These are phyloP conservation scores for Apiospora arundinis DNA, from an alignment of 2,329 filamentous ascomycete species.

Conservation along the genomic window DNA sequence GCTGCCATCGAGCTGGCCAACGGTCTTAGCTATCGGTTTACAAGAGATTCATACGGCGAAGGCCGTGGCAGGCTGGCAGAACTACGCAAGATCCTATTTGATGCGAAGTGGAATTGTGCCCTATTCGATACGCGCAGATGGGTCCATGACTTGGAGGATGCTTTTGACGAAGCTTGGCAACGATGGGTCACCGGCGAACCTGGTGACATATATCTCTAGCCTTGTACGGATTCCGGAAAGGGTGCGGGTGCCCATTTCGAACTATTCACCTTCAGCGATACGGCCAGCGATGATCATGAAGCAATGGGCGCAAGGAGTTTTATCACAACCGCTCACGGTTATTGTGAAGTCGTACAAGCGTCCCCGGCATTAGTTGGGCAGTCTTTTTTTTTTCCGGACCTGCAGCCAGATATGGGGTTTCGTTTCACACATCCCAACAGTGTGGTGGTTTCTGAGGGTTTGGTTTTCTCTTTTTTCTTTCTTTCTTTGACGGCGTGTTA, in stretches of 20 bases:
- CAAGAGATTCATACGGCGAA: constrained; percentile 53
- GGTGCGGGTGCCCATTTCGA: background rate
- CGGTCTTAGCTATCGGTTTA: constrained; percentile 63
- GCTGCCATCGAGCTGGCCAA: constrained; percentile 73
- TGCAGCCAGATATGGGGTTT: background rate
- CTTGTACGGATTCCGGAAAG: background rate
- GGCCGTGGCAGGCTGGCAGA: constrained; percentile 76
- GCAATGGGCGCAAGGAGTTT: constrained; percentile 15
- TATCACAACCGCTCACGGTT: background rate
- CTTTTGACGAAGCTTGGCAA: constrained; percentile 88
- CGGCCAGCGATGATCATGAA: constrained; percentile 11
- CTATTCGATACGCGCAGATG: constrained; percentile 92
- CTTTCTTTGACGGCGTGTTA: constrained; percentile 27
- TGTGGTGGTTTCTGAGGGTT: background rate
- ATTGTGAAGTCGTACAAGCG: background rate
- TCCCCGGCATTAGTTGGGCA: background rate
- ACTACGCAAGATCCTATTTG: constrained; percentile 81
- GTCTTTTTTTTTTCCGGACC: background rate
- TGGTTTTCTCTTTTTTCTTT: background rate
- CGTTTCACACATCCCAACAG: background rate
- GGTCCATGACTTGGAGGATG: constrained; percentile 87
- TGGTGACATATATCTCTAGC: constrained; percentile 86
- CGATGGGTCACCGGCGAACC: constrained; percentile 85
- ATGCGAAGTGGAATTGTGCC: constrained; percentile 82
- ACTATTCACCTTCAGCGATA: background rate